Base-by-base conservation (phyloP, 2,329 filamentous ascomycete genomes). In the Aulographum hederae region DNA sequence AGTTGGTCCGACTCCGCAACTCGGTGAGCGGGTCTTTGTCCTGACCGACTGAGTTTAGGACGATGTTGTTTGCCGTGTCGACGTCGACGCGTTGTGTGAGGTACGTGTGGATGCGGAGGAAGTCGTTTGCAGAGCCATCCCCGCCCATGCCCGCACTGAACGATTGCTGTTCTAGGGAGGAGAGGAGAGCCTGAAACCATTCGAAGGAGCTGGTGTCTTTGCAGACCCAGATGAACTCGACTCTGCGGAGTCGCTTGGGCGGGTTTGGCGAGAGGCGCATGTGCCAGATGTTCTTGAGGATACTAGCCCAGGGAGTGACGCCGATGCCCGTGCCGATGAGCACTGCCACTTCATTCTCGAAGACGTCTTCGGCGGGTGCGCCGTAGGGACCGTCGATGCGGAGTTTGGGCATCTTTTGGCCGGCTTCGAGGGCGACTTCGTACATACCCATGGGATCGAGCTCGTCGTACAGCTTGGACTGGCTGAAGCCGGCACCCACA, bases 171-270 rank as follows among this genome's bases (percentile, higher is more conserved):
- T 98, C 89, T 15, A 98, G 76, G 0, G 81, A 91, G 1, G 79
- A 80, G 12, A 98, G 69, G 1, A 98, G 72, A 2, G 79, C 84
- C 52, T 98, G 89, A 64, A 98, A 95, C 89, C 89, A 98, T 58
- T 95, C 89, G 47, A 98, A 98, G 0, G 85, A 93, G 20, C 71
- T 78, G 0, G 85, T 93, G 48, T 94, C 85, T 53, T 80, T 89
- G 67, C 86, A 94, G 32, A 95, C 77, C 89, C 89, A 98, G 61
- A 98, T 91, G 57, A 98, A 98, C 54, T 98, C 89, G 19, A 98
- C 86, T 52, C 89, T 78, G 37, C 84, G 79, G 29, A 98, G 74
- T 48, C 86, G 80, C 31, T 71, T 73, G 2, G 86, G 85, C 16
- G 85, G 81, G 60, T 94, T 89, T 5, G 86, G 85, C 12, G 76